Conservation (phyloP, 495 filamentous ascomycete genomes). For the Usnea hakonensis region DNA sequence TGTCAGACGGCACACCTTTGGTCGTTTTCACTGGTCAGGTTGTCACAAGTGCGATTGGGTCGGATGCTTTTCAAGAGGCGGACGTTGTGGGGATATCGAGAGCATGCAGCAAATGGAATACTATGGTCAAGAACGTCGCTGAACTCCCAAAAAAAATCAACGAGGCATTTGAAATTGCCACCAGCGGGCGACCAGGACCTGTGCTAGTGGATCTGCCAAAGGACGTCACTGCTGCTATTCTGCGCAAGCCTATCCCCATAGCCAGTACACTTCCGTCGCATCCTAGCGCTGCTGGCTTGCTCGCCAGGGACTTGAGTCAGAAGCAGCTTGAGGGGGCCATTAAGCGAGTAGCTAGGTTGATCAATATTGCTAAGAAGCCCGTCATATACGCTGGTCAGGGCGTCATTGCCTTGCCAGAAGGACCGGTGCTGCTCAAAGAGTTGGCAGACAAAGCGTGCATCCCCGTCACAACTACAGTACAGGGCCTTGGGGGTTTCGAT, state of each 20-base stretch:
- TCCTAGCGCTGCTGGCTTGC: slow-evolving; percentile 47
- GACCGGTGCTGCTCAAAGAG: slow-evolving; percentile 46
- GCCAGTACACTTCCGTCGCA: slow-evolving; percentile 48
- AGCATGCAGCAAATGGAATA: slow-evolving; percentile 61
- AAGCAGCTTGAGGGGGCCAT: slow-evolving; percentile 44
- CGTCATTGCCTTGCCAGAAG: slow-evolving; percentile 43
- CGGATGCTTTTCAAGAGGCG: slow-evolving; percentile 57
- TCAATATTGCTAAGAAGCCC: slow-evolving; percentile 53
- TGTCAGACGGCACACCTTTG: slow-evolving; percentile 56
- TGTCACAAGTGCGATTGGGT: slow-evolving; percentile 46
- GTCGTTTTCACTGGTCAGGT: slow-evolving; percentile 58
- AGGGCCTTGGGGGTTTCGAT: slow-evolving; percentile 57
- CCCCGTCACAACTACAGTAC: slow-evolving; percentile 57
- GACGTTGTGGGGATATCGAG: slow-evolving; percentile 55
- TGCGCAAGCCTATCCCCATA: slow-evolving; percentile 47
- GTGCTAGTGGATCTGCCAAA: slow-evolving; percentile 56
- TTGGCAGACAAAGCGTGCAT: slow-evolving; percentile 51
- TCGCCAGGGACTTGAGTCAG: slow-evolving; percentile 40
- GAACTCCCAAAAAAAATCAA: slow-evolving; percentile 53
- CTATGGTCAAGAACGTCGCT: slow-evolving; percentile 53
- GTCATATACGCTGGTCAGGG: slow-evolving; percentile 56
- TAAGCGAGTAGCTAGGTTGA: slow-evolving; percentile 45
- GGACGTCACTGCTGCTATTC: slow-evolving; percentile 48
- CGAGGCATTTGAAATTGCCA: slow-evolving; percentile 57
- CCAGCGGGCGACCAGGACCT: slow-evolving; percentile 50